Evolutionary conservation across 352 stramenopile genomes (phyloP).

Genomic region (Thraustochytrium sp.): DNA sequence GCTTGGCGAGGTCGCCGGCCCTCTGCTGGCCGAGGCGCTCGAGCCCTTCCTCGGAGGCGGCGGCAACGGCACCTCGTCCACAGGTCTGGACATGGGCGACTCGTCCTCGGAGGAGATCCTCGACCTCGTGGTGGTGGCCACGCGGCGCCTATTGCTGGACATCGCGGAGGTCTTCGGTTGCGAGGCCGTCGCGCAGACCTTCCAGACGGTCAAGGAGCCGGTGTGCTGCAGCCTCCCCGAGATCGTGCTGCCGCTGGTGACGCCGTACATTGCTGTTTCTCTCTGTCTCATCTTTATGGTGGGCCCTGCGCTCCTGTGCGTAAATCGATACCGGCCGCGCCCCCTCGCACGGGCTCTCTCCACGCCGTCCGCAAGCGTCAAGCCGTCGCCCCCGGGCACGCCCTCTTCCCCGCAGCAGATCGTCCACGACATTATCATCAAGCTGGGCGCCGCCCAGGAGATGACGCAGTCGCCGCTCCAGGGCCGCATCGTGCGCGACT

Average conservation of each 20-base stretch:
- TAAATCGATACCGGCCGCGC: neutral
- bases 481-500: no score
- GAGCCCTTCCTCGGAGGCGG: neutral
- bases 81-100: neutral
- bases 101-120: neutral
- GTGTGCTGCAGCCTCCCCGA: conserved; percentile 24
- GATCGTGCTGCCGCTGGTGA: conserved; percentile 1
- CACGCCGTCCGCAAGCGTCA: no score
- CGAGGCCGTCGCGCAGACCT: neutral
- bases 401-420: no score
- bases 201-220: conserved; percentile 21
- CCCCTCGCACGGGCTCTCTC: neutral
- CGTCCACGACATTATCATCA: no score
- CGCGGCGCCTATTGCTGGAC: neutral
- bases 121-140: neutral
- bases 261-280: neutral
- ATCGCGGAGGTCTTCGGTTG: neutral
- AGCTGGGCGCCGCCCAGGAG: no score
- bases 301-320: neutral
- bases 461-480: no score
- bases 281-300: neutral
- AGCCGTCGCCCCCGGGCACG: no score
- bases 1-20: neutral
- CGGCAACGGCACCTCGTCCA: neutral
- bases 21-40: neutral